Percentiles rank a stretch among this genome's conserved stretches.
These are phyloP conservation scores for Phyllostachys edulis DNA, from an alignment of 176 grass and related monocot genomes.

Conservation along the genomic window DNA sequence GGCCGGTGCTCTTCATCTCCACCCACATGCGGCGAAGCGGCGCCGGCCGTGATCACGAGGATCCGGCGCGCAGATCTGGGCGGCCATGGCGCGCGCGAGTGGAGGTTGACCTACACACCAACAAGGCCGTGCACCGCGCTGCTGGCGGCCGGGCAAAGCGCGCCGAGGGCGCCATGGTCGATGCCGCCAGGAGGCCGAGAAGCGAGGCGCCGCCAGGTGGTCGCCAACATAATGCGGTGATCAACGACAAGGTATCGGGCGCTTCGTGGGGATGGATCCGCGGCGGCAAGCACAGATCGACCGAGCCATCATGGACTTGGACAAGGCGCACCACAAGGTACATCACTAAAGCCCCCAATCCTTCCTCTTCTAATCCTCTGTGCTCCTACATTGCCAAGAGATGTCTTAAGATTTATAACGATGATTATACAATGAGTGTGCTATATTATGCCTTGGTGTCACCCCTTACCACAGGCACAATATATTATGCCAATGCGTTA, in stretches of 20 bases:
- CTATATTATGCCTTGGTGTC: background rate
- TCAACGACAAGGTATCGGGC: conserved; percentile 94
- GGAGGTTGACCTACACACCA: conserved; percentile 91
- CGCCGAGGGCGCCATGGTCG: conserved; percentile 40
- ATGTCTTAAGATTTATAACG: too few species aligned
- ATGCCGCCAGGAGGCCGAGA: conserved; percentile 59
- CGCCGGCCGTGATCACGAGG: conserved; percentile 75
- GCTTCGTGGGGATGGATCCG: conserved; percentile 93
- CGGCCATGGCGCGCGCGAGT: conserved; percentile 64
- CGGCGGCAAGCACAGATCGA: conserved; percentile 91
- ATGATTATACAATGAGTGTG: too few species aligned
- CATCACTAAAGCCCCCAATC: too few species aligned
- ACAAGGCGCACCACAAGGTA: too few species aligned
- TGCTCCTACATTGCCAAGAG: too few species aligned
- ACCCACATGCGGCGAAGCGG: conserved; percentile 86
- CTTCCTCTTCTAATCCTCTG: too few species aligned
- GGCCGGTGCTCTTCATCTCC: conserved; percentile 86
- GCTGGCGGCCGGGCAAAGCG: conserved; percentile 51
- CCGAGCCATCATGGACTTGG: conserved; percentile 97
- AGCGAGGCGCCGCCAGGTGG: conserved; percentile 69
- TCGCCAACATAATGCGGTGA: conserved; percentile 69
- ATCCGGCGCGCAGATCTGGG: conserved; percentile 90
- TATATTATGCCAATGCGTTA: too few species aligned
- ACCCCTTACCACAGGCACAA: too few species aligned
- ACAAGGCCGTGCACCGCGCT: conserved; percentile 92